These are phyloP conservation scores for Hygrocybe coccinea DNA, from an alignment of 768 basidiomycete species.

Conservation along the genomic window DNA sequence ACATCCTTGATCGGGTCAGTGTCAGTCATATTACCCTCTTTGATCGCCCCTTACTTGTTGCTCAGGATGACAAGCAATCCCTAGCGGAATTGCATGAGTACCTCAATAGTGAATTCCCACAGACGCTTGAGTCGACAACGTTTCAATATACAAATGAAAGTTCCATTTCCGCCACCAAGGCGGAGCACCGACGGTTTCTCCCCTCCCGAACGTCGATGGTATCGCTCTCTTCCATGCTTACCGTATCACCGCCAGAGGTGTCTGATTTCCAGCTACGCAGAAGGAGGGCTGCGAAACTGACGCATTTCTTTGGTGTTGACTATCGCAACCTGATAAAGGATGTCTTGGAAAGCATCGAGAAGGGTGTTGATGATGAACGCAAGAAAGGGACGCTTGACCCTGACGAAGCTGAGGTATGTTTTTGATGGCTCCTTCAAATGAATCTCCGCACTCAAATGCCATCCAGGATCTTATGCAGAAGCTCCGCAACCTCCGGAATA, in stretches of 20 bases:
- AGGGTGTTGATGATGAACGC: conserved; percentile 64
- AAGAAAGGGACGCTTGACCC: conserved; percentile 57
- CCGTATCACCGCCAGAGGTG: conserved; percentile 38
- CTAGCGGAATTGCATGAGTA: conserved; percentile 71
- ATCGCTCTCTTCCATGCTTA: conserved; percentile 54
- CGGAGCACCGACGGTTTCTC: conserved; percentile 66
- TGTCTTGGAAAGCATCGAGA: conserved; percentile 77
- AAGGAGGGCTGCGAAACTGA: conserved; percentile 74
- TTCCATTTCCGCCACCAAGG: conserved; percentile 40
- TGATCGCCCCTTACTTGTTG: conserved; percentile 8
- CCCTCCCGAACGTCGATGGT: conserved; percentile 59
- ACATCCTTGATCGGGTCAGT: conserved; percentile 74
- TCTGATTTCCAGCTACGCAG: conserved; percentile 67
- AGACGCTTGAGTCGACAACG: conserved; percentile 12
- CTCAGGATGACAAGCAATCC: conserved; percentile 70
- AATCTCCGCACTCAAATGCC: conserved; percentile 15
- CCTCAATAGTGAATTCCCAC: conserved; percentile 37
- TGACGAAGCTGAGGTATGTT: conserved; percentile 63
- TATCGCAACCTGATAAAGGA: conserved; percentile 74
- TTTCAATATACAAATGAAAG: conserved; percentile 29
- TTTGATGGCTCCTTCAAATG: background rate
- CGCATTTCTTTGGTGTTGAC: conserved; percentile 83
- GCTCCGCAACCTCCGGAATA: conserved; percentile 51
- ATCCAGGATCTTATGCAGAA: conserved; percentile 51
- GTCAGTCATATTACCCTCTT: background rate